A percentile compares a stretch with the other conserved stretches of the same genome.
phyloP scores from a whole-genome alignment of 768 basidiomycete genomes.

The Mycena maculata region DNA sequence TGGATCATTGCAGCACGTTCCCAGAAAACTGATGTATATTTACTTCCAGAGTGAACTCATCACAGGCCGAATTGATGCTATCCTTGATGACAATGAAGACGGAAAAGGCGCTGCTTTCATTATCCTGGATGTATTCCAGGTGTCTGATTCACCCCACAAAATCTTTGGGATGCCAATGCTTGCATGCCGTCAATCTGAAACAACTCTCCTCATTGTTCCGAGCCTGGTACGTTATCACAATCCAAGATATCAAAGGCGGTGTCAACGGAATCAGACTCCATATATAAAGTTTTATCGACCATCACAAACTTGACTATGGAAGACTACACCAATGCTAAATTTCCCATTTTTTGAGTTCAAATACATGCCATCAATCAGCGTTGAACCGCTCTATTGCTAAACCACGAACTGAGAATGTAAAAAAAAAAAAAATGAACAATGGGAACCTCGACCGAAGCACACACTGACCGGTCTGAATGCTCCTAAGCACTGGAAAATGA shows the following conservation, averaged over 20 bases:
- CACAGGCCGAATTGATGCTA: not conserved
- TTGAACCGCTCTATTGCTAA: not conserved
- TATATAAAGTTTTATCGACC: too few species aligned
- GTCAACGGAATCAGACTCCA: too few species aligned
- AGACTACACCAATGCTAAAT: too few species aligned
- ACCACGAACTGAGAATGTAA: not conserved
- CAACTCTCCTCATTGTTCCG: not conserved
- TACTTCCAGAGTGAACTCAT: not conserved
- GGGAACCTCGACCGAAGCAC: not conserved
- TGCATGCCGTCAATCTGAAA: conserved; percentile 3
- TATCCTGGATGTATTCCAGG: conserved; percentile 19
- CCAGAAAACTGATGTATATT: too few species aligned
- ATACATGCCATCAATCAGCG: too few species aligned
- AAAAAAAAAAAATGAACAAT: not conserved
- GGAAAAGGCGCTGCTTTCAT: conserved; percentile 1
- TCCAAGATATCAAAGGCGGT: too few species aligned
- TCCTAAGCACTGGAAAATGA: not conserved
- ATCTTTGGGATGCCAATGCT: conserved; percentile 27
- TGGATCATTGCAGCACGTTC: not conserved
- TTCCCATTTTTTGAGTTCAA: too few species aligned
- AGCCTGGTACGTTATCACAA: not conserved
- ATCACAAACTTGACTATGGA: too few species aligned
- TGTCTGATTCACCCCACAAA: conserved; percentile 4
- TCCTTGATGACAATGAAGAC: not conserved
- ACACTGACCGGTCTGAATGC: not conserved